Percentiles rank a stretch among this genome's conserved stretches.
phyloP scores from a whole-genome alignment of 805 yeast species.

The Yarrowia sp. region DNA sequence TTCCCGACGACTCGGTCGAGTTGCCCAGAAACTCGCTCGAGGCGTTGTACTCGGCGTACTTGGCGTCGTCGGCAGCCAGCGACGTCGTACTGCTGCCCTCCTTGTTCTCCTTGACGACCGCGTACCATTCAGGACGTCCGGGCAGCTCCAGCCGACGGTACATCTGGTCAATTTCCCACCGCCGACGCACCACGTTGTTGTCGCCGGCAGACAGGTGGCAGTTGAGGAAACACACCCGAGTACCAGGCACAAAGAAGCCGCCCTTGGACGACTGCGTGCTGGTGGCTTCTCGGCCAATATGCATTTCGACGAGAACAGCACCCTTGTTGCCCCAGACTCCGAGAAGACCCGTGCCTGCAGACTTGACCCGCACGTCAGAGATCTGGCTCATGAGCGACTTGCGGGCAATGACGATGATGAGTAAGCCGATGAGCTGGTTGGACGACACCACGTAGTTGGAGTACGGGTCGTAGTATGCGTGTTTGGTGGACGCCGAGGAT shows the following conservation, averaged over 20 bases:
- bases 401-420: conserved; percentile 56
- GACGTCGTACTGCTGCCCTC: neutral
- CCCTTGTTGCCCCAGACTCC: conserved; percentile 70
- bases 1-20: conserved; percentile 1
- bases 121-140: conserved; percentile 32
- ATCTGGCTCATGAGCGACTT: conserved; percentile 52
- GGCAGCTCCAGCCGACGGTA: conserved; percentile 32
- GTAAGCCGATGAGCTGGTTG: conserved; percentile 61
- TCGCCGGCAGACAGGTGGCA: conserved; percentile 65
- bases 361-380: conserved; percentile 51
- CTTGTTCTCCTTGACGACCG: conserved; percentile 16
- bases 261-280: conserved; percentile 41
- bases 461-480: conserved; percentile 42
- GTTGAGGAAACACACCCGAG: conserved; percentile 53
- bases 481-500: neutral
- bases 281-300: conserved; percentile 52
- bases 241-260: conserved; percentile 43
- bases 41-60: conserved; percentile 27
- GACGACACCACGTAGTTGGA: conserved; percentile 53
- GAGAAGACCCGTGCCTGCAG: conserved; percentile 64
- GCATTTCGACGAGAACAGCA: conserved; percentile 57
- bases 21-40: conserved; percentile 32
- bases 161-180: conserved; percentile 56
- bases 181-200: conserved; percentile 52
- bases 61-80: neutral